Conservation (phyloP, 768 basidiomycete species). For the Xerocomus brunneocitrinus region DNA sequence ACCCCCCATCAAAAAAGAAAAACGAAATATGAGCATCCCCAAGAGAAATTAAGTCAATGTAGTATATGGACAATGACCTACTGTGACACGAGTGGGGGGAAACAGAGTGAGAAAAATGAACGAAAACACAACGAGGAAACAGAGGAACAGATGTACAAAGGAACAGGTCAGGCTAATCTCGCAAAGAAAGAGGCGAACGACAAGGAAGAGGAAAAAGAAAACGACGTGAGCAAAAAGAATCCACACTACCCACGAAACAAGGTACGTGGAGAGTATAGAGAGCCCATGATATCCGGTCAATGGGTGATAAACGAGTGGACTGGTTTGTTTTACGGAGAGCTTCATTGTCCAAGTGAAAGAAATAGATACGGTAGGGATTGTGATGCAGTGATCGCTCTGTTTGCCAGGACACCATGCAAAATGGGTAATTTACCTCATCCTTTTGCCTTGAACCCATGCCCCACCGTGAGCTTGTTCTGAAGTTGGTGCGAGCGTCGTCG, state of each 20-base stretch:
- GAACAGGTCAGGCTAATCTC: not conserved
- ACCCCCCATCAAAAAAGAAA: not conserved
- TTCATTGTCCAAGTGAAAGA: conserved; percentile 25
- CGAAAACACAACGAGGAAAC: not conserved
- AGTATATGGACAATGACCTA: conserved; percentile 22
- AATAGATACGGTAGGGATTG: conserved; percentile 33
- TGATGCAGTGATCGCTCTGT: conserved; percentile 20
- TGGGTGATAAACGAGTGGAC: conserved; percentile 16
- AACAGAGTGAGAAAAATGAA: not conserved
- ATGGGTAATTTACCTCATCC: conserved; percentile 18
- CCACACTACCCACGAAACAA: not conserved
- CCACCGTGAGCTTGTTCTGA: conserved; percentile 13
- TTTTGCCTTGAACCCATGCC: conserved; percentile 9
- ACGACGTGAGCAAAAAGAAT: not conserved
- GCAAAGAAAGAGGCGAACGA: not conserved
- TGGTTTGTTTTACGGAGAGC: conserved; percentile 13
- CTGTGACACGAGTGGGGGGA: conserved; percentile 12
- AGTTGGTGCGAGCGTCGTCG: conserved; percentile 14
- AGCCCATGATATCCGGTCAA: conserved; percentile 5
- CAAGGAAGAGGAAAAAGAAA: not conserved
- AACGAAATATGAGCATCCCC: conserved; percentile 2
- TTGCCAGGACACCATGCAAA: conserved; percentile 20
- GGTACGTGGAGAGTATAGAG: not conserved
- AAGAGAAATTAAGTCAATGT: conserved; percentile 17
- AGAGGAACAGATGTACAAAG: not conserved